Evolutionary conservation across 1,284 basidiomycete genomes (phyloP).

Genomic region (Rhodotorula sp.): DNA sequence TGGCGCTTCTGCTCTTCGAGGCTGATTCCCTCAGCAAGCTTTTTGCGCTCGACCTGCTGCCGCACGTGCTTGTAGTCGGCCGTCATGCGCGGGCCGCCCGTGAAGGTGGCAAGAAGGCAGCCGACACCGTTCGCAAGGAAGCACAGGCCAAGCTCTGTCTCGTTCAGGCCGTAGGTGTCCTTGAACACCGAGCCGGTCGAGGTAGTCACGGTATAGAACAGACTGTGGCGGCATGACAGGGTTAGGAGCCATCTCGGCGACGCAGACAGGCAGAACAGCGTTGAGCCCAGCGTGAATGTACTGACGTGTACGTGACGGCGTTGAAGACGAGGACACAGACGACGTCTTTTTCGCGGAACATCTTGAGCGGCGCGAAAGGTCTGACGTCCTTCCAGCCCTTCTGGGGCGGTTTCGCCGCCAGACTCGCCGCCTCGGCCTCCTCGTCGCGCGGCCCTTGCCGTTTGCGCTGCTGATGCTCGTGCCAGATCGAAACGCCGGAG

Average conservation of each 20-base stretch:
- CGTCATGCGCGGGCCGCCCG: conserved; percentile 44
- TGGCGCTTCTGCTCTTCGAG: not conserved
- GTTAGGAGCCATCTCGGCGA: too few relatives aligned
- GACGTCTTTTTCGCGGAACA: conserved; percentile 43
- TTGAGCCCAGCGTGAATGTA: conserved; percentile 4
- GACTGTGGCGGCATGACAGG: not conserved
- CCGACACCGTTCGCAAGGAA: conserved; percentile 64
- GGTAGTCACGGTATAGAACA: conserved; percentile 31
- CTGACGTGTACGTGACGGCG: conserved; percentile 21
- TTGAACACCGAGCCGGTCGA: conserved; percentile 36
- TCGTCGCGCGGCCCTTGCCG: not conserved
- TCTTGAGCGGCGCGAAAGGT: conserved; percentile 41
- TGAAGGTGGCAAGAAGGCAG: conserved; percentile 43
- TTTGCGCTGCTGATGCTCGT: conserved; percentile 10
- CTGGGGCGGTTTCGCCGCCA: conserved; percentile 27
- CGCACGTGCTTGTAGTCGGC: conserved; percentile 44
- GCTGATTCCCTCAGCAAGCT: not conserved
- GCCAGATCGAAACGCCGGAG: conserved; percentile 31
- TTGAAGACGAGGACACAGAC: conserved; percentile 29
- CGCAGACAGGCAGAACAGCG: conserved; percentile 12
- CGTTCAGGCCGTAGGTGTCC: conserved; percentile 28
- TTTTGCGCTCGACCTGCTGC: conserved; percentile 22
- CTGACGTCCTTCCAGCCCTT: conserved; percentile 40
- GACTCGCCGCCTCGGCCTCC: conserved; percentile 1
- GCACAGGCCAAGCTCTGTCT: conserved; percentile 60